These are phyloP conservation scores for Pichia sp. DNA, from an alignment of 1,139 yeast species.

Conservation along the genomic window DNA sequence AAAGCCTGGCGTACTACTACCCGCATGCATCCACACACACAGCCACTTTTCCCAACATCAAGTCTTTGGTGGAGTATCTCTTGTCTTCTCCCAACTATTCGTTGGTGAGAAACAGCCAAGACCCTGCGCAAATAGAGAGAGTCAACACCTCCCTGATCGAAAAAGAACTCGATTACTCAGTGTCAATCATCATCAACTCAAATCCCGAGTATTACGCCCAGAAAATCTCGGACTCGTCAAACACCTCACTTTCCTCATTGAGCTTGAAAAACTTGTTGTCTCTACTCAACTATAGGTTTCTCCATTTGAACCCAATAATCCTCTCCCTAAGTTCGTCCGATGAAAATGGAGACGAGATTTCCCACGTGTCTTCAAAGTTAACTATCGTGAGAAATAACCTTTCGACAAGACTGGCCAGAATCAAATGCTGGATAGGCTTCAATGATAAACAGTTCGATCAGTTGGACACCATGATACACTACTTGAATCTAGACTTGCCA, in stretches of 20 bases:
- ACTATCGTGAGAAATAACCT: slow-evolving; percentile 7
- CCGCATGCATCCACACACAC: background rate
- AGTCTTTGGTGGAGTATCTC: slow-evolving; percentile 2
- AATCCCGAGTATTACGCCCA: background rate
- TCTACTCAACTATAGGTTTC: slow-evolving; percentile 25
- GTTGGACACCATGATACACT: slow-evolving; percentile 26
- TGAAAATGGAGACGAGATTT: slow-evolving; percentile 7
- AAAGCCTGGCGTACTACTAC: background rate
- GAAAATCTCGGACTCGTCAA: background rate
- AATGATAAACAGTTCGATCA: slow-evolving; percentile 37
- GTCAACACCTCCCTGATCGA: slow-evolving; percentile 16
- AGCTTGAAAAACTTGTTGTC: slow-evolving; percentile 12
- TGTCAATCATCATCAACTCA: slow-evolving; percentile 24
- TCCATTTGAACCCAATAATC: slow-evolving; percentile 26
- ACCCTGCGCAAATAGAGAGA: background rate
- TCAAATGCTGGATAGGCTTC: slow-evolving; percentile 55
- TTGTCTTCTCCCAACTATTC: slow-evolving; percentile 1
- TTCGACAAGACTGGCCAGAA: slow-evolving; percentile 39
- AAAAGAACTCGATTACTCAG: slow-evolving; percentile 25
- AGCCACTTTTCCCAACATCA: background rate
- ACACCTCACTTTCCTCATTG: slow-evolving; percentile 5
- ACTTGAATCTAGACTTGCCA: slow-evolving; percentile 25
- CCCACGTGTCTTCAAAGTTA: slow-evolving; percentile 11
- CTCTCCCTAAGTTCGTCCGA: slow-evolving; percentile 9
- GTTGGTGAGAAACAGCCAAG: background rate